phyloP scores from a whole-genome alignment of 257 asterid genomes.

The Catharanthus roseus region DNA sequence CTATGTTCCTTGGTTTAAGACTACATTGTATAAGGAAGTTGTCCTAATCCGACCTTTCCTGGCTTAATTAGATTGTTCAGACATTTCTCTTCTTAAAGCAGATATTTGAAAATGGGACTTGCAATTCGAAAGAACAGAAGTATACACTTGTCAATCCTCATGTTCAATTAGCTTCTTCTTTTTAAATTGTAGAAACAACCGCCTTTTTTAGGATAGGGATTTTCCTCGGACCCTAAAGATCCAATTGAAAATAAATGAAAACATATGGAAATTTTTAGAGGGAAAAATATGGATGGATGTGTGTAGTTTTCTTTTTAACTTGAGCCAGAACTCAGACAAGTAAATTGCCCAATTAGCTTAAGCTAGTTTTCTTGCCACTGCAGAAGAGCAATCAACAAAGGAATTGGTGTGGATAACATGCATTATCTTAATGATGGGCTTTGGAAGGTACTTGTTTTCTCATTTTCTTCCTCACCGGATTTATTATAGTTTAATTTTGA shows the following conservation, averaged over 20 bases:
- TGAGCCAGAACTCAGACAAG: neutral
- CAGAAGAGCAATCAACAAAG: constrained; percentile 83
- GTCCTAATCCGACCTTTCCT: neutral
- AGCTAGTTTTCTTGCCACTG: constrained; percentile 20
- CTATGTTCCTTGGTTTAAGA: neutral
- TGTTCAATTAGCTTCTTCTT: neutral
- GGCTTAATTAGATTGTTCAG: neutral
- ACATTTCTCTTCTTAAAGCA: neutral
- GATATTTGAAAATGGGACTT: neutral
- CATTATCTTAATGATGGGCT: constrained; percentile 99
- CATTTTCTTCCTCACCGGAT: neutral
- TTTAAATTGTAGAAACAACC: neutral
- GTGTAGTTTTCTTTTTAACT: neutral
- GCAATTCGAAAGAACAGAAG: neutral
- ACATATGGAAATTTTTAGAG: neutral
- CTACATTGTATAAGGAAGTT: too few relatives aligned
- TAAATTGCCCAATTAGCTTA: constrained; percentile 9
- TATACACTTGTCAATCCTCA: neutral
- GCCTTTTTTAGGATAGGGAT: neutral
- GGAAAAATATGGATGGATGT: neutral
- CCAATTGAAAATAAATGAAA: neutral
- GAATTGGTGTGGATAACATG: constrained; percentile 97
- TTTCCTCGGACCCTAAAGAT: neutral
- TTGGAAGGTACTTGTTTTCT: constrained; percentile 68
- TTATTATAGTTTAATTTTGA: neutral